Evolutionary conservation across 2,329 filamentous ascomycete species (phyloP).

Genomic region (Cercospora canescens): DNA sequence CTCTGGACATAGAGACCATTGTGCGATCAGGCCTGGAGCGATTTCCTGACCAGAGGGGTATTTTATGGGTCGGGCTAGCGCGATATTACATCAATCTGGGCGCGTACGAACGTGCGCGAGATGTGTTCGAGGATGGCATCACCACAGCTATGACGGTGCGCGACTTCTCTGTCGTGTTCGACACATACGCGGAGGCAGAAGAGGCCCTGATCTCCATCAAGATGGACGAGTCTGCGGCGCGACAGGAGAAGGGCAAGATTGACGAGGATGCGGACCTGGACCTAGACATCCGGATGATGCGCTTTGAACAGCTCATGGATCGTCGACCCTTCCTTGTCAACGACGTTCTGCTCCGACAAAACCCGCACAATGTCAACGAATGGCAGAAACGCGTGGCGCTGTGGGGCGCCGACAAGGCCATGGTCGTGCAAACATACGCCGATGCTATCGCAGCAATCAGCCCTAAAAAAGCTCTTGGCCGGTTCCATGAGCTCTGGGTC

Average conservation of each 20-base stretch:
- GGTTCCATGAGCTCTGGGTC: conserved; percentile 92
- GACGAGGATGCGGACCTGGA: conserved; percentile 90
- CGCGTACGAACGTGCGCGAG: conserved; percentile 87
- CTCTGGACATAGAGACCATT: conserved; percentile 88
- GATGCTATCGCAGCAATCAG: conserved; percentile 90
- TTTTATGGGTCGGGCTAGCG: conserved; percentile 90
- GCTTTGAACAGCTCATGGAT: conserved; percentile 98
- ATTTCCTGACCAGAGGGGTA: conserved; percentile 91
- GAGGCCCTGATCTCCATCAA: conserved; percentile 90
- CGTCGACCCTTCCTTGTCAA: conserved; percentile 93
- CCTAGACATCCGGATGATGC: conserved; percentile 93
- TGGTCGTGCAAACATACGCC: conserved; percentile 92
- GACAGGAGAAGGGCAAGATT: conserved; percentile 74
- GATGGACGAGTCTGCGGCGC: conserved; percentile 81
- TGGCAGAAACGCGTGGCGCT: conserved; percentile 97
- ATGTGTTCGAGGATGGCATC: conserved; percentile 93
- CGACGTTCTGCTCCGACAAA: conserved; percentile 91
- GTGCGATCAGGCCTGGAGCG: conserved; percentile 87
- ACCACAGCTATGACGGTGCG: conserved; percentile 98
- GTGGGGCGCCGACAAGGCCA: conserved; percentile 89
- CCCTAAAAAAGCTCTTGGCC: conserved; percentile 89
- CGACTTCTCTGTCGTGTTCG: conserved; percentile 95
- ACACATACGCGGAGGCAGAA: conserved; percentile 95
- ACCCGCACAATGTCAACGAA: conserved; percentile 92
- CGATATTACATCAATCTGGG: conserved; percentile 96